Evolutionary conservation across 805 yeast genomes (phyloP), one percentile per base, ranked within the genome.

Genomic region (Yamadazyma scolyti): DNA sequence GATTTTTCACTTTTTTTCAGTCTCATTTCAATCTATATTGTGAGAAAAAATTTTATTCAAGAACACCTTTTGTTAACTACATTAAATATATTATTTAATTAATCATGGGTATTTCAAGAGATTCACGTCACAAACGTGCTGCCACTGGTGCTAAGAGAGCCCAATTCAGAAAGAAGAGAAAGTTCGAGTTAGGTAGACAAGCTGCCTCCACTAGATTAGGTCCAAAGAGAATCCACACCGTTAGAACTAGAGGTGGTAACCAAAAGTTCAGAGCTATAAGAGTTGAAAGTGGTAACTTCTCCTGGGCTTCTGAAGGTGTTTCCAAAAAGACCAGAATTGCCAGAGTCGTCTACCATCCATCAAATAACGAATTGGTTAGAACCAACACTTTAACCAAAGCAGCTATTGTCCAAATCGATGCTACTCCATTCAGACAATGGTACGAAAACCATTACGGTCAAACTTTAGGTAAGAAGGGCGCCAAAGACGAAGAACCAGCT

Each of bases 91-190:
- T n/a, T n/a, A n/a, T n/a, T n/a, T n/a, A n/a, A n/a, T n/a, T n/a
- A 65, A 83, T 71, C 71, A 90, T 90, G 98, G 97, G 98, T 89
- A 90, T 90, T 84, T 88, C 97, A 75, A 90, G 98, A 81, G 97
- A 93, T 81, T 90, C 98, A 73, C 96, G 97, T 78, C 98, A 93
- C 89, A 90, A 90, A 86, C 94, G 98, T 76, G 75, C 97, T 62
- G 95, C 94, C 73, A 89, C 98, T 67, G 98, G 98, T 84, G 98
- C 98, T 71, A 89, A 88, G 77, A 88, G 97, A 76, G 97, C 97
- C 73, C 95, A 88, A 75, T 86, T 82, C 95, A 90, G 97, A 87
- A 90, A 90, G 90, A 90, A 90, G 96, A 81, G 98, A 82, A 93
- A 90, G 94, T 90, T 93, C 68, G 98, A 90, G 78, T 82, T 85